Evolutionary conservation across 129 eudicot species (phyloP).

Genomic region (Chrysanthemum lavandulifolium): DNA sequence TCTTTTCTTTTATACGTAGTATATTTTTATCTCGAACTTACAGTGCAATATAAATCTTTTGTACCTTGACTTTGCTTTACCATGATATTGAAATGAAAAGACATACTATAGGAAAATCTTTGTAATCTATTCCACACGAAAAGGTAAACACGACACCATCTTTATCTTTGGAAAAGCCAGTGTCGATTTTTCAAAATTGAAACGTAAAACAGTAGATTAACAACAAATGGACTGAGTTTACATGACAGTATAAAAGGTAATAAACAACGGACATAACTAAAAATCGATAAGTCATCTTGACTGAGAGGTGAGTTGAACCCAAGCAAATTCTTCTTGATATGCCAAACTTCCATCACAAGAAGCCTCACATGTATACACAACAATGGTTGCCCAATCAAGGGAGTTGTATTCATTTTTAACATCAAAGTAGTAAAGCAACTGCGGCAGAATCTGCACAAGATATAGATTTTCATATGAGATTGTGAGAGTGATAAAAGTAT

Average conservation of each 20-base stretch:
- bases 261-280: neutral
- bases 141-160: neutral
- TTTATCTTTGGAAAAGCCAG: neutral
- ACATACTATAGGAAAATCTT: too few relatives aligned
- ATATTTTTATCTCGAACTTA: too few relatives aligned
- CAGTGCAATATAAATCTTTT: too few relatives aligned
- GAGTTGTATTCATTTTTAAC: slow-evolving; percentile 63
- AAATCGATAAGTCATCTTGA: slow-evolving; percentile 22
- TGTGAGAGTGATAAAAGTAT: neutral
- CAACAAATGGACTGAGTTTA: neutral
- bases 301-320: slow-evolving; percentile 82
- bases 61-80: too few relatives aligned
- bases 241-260: neutral
- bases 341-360: slow-evolving; percentile 60
- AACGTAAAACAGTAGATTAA: neutral
- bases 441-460: slow-evolving; percentile 78
- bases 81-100: neutral
- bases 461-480: neutral
- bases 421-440: slow-evolving; percentile 67
- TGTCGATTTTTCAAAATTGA: neutral
- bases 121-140: too few relatives aligned
- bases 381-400: slow-evolving; percentile 91
- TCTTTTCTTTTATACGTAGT: too few relatives aligned
- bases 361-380: slow-evolving; percentile 75
- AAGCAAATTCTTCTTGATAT: slow-evolving; percentile 77